Base-by-base conservation (phyloP, 2,329 filamentous ascomycete genomes). In the Fusarium austroafricanum region DNA sequence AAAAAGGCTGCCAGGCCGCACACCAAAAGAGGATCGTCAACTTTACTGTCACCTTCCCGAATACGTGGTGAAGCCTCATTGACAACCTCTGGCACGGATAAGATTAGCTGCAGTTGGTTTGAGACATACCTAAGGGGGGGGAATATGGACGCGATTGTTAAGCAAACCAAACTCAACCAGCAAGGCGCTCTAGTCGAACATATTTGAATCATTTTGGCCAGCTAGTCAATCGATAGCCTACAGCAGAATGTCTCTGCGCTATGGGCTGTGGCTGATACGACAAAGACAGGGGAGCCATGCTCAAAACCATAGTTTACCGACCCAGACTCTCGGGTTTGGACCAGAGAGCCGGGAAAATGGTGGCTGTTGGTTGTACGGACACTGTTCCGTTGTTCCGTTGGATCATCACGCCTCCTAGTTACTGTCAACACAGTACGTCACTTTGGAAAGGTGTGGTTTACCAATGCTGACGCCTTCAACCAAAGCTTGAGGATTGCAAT, bases 321-420 rank as follows among this genome's bases (percentile, higher is more conserved):
- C 74, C 76, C 76, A 75, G 70, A 70, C 71, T 61, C 68, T 77
- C 76, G 76, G 76, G 73, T 72, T 75, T 66, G 71, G 70, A 73
- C 76, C 76, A 75, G 65, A 74, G 65, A 67, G 51, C 72, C 71
- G 75, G 75, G 72, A 73, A 66, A 68, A 63, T 56, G 71, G 69
- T 72, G 67, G 69, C 61, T 73, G 58, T 40, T 56, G 49, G 58
- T 40, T 56, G 49, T 60, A 58, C 46, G 42, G 31, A 33, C 40
- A 35, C 39, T 40, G 37, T 43, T 17, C 28, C 20, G 31, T 35
- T 33, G 47, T 43, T 31, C 29, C 43, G 6, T 45, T 29, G 46
- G 33, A 55, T 40, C 15, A 47, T 42, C 35, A 40, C 39, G 38
- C 26, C 26, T n/a, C 23, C 31, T 18, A 31, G 31, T 38, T 38